Percentiles rank a stretch among this genome's conserved stretches.
Conservation (phyloP, 2,329 filamentous ascomycete genomes). For the Curvularia spicifera region DNA sequence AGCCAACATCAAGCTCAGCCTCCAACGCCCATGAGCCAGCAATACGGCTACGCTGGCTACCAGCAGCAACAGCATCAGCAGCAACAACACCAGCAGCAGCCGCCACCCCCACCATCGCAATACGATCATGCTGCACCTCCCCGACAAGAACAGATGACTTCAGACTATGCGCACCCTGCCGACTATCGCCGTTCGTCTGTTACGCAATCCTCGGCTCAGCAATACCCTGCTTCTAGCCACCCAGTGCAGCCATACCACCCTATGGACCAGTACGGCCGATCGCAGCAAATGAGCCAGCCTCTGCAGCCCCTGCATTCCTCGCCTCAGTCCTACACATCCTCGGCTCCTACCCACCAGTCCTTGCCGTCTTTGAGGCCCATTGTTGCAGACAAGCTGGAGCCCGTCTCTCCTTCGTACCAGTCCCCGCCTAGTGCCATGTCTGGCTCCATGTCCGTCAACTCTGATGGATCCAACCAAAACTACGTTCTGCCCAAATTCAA, state of each 20-base stretch:
- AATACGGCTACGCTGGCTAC: slow-evolving; percentile 52
- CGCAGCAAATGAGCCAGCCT: slow-evolving; percentile 46
- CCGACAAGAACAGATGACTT: slow-evolving; percentile 45
- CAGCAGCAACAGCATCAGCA: slow-evolving; percentile 21
- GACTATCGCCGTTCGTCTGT: slow-evolving; percentile 54
- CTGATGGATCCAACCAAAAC: slow-evolving; percentile 35
- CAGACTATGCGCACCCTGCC: slow-evolving; percentile 48
- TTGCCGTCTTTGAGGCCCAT: slow-evolving; percentile 53
- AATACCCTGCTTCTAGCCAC: slow-evolving; percentile 46
- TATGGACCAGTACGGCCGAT: slow-evolving; percentile 48
- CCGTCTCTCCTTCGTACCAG: slow-evolving; percentile 54
- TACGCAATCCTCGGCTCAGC: slow-evolving; percentile 39
- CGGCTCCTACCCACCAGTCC: slow-evolving; percentile 42
- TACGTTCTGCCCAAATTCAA: slow-evolving; percentile 40
- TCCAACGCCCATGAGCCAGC: slow-evolving; percentile 48
- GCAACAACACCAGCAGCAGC: slow-evolving; percentile 13
- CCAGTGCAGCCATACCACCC: slow-evolving; percentile 44
- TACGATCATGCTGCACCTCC: slow-evolving; percentile 47
- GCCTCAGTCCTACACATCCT: slow-evolving; percentile 40
- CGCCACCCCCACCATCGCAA: slow-evolving; percentile 26
- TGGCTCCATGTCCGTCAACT: slow-evolving; percentile 43
- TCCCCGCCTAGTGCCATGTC: slow-evolving; percentile 44
- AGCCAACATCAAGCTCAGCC: slow-evolving; percentile 30
- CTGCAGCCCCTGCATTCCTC: slow-evolving; percentile 44
- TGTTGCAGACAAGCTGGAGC: slow-evolving; percentile 49